These are phyloP conservation scores for Colletotrichum orchidophilum DNA, from an alignment of 2,329 filamentous ascomycete genomes.

Conservation along the genomic window DNA sequence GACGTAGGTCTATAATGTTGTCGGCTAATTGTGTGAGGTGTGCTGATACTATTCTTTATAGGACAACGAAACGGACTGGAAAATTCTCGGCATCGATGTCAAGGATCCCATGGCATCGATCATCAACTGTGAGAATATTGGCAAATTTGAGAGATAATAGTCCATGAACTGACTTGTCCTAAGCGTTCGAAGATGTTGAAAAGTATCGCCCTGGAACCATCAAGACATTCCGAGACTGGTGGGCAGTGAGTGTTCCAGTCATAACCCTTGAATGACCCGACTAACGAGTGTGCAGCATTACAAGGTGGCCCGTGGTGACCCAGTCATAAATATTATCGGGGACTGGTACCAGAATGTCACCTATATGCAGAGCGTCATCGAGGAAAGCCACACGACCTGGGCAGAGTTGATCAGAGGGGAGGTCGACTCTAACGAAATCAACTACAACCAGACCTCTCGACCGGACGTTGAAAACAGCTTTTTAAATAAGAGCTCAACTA, in stretches of 20 bases:
- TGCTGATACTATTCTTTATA: conserved; percentile 17
- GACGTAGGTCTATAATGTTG: conserved; percentile 41
- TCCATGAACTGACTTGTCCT: not conserved
- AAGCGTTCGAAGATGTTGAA: conserved; percentile 49
- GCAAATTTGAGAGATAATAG: rapidly evolving
- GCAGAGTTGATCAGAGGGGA: conserved; percentile 48
- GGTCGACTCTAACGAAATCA: conserved; percentile 48
- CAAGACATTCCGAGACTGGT: conserved; percentile 49
- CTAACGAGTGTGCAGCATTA: conserved; percentile 44
- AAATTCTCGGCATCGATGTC: conserved; percentile 49
- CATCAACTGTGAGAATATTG: conserved; percentile 42
- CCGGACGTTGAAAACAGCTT: conserved; percentile 44
- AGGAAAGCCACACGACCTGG: conserved; percentile 51
- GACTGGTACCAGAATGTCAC: conserved; percentile 47
- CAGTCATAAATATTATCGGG: conserved; percentile 47
- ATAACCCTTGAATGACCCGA: not conserved
- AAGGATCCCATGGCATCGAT: conserved; percentile 48
- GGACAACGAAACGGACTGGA: conserved; percentile 50
- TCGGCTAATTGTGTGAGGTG: not conserved
- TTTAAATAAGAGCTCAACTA: conserved; percentile 43
- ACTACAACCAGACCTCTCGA: conserved; percentile 51
- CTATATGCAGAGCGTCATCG: conserved; percentile 43
- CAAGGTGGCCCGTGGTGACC: conserved; percentile 49
- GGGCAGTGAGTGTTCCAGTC: conserved; percentile 41
- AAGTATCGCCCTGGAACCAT: conserved; percentile 48